Conservation (phyloP, 768 basidiomycete genomes). For the Termitomyces sp. region DNA sequence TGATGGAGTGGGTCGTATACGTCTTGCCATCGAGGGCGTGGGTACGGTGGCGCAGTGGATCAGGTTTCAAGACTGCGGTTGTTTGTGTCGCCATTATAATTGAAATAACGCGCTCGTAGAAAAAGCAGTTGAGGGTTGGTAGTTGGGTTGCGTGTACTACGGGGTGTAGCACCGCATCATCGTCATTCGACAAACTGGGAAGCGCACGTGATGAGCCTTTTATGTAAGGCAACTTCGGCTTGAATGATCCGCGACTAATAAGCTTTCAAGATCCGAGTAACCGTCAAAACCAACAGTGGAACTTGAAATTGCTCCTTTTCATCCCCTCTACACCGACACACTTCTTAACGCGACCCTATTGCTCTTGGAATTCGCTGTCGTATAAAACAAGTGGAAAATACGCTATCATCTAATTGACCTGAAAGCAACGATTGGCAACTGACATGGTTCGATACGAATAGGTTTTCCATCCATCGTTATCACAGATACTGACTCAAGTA, state of each 20-base stretch:
- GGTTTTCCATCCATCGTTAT: background rate
- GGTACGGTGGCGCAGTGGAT: conserved; percentile 26
- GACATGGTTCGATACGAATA: background rate
- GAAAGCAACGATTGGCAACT: background rate
- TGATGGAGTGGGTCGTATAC: conserved; percentile 11
- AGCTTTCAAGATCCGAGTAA: background rate
- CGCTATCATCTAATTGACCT: background rate
- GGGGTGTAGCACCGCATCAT: too few relatives aligned
- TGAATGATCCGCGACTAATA: background rate
- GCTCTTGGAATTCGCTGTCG: background rate
- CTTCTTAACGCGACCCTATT: background rate
- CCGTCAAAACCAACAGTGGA: background rate
- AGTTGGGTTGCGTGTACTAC: background rate
- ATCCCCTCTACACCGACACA: background rate
- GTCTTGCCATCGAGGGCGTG: conserved; percentile 24
- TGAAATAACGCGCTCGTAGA: background rate
- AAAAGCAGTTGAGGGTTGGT: background rate
- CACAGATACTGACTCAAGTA: background rate
- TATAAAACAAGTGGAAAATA: background rate
- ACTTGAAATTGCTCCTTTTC: background rate
- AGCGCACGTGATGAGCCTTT: background rate
- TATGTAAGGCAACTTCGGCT: background rate
- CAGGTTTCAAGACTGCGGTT: background rate
- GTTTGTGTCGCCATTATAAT: conserved; percentile 10
- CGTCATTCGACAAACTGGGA: background rate